Conservation (phyloP, 176 grass and related monocot species). For the Neostapfia colusana region DNA sequence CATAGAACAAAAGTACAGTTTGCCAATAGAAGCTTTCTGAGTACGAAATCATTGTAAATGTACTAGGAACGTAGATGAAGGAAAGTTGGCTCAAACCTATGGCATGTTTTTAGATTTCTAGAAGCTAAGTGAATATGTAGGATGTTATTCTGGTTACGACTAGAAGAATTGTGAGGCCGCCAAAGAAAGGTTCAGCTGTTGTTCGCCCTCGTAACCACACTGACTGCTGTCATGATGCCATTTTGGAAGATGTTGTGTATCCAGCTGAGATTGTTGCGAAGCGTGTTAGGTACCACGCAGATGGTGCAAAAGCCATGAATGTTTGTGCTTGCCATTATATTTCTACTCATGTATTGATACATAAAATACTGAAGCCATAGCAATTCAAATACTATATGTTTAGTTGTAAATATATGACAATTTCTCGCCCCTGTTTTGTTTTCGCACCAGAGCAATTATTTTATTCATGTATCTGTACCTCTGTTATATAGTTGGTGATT, state of each 20-base stretch:
- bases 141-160: slow-evolving; percentile 70
- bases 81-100: background rate
- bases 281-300: slow-evolving; percentile 58
- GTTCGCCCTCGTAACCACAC: slow-evolving; percentile 66
- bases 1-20: background rate
- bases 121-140: slow-evolving; percentile 26
- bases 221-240: slow-evolving; percentile 67
- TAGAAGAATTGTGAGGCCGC: slow-evolving; percentile 69
- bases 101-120: background rate
- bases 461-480: background rate
- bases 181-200: slow-evolving; percentile 73
- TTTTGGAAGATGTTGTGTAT: slow-evolving; percentile 76
- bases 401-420: background rate
- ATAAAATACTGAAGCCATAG: background rate
- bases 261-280: slow-evolving; percentile 74
- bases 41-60: background rate
- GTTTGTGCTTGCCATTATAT: slow-evolving; percentile 24
- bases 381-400: background rate
- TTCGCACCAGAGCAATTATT: background rate
- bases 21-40: background rate
- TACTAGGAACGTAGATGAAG: background rate
- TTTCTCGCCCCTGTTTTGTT: background rate
- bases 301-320: slow-evolving; percentile 47
- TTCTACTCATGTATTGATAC: background rate
- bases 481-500: background rate